Percentiles rank a stretch among this genome's conserved stretches.
Evolutionary conservation across 257 asterid species (phyloP).

Genomic region (Primulina tabacum): DNA sequence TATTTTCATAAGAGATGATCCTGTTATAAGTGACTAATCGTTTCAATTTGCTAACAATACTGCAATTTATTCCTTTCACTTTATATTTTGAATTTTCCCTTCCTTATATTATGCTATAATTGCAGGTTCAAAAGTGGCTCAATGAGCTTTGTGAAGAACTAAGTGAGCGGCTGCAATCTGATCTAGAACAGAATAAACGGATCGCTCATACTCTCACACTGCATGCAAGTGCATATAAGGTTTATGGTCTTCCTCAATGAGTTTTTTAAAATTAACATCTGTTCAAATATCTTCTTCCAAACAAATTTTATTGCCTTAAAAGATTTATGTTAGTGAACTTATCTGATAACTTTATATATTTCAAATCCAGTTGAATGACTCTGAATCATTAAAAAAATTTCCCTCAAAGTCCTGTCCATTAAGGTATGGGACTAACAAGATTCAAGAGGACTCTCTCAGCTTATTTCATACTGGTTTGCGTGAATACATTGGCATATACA

Average conservation of each 20-base stretch:
- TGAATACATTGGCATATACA: slow-evolving; percentile 61
- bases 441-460: slow-evolving; percentile 81
- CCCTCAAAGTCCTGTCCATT: slow-evolving; percentile 91
- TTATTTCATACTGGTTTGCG: slow-evolving; percentile 84
- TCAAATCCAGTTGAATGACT: slow-evolving; percentile 51
- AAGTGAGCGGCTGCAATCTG: slow-evolving; percentile 80
- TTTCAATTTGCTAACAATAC: slow-evolving; percentile 5
- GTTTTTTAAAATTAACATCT: slow-evolving; percentile 12
- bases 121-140: slow-evolving; percentile 90
- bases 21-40: slow-evolving; percentile 6
- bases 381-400: slow-evolving; percentile 68
- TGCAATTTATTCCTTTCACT: slow-evolving; percentile 1
- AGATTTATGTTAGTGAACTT: not conserved
- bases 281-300: not conserved
- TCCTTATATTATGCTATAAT: slow-evolving; percentile 18
- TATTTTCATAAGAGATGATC: slow-evolving; percentile 20
- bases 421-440: slow-evolving; percentile 74
- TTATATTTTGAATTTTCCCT: slow-evolving; percentile 14
- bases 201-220: slow-evolving; percentile 78
- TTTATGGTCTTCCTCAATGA: slow-evolving; percentile 21
- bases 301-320: slow-evolving; percentile 1
- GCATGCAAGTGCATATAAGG: slow-evolving; percentile 93
- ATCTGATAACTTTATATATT: slow-evolving; percentile 16
- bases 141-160: slow-evolving; percentile 81
- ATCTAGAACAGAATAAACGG: slow-evolving; percentile 89